Conservation (phyloP, 2,329 filamentous ascomycete genomes). For the Huntiella savannae region DNA sequence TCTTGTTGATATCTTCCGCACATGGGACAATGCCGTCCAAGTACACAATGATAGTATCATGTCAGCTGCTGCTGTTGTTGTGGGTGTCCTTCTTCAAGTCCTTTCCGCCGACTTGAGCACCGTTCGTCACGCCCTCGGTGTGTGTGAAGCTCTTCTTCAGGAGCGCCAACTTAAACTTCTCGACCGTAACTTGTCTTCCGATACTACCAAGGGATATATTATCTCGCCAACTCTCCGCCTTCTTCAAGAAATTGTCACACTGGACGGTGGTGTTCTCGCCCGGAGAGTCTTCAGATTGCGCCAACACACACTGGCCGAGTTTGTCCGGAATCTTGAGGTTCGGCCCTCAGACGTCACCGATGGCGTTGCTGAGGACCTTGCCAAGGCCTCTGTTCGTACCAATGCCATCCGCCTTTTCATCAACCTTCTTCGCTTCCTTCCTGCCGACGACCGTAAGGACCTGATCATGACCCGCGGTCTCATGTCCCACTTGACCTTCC, state of each 20-base stretch:
- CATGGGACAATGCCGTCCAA: conserved; percentile 68
- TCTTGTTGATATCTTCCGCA: conserved; percentile 65
- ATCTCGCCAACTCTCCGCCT: conserved; percentile 77
- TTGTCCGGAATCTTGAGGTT: conserved; percentile 67
- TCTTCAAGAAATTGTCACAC: conserved; percentile 64
- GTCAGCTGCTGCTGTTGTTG: conserved; percentile 59
- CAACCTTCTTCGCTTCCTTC: conserved; percentile 59
- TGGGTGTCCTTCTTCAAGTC: conserved; percentile 65
- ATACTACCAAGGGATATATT: conserved; percentile 68
- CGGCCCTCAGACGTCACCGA: conserved; percentile 31
- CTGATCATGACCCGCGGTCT: conserved; percentile 65
- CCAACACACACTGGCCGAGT: conserved; percentile 58
- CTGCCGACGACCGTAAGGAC: conserved; percentile 59
- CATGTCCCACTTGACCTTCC: conserved; percentile 61
- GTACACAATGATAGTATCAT: conserved; percentile 64
- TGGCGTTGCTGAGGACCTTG: conserved; percentile 35
- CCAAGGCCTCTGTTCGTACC: conserved; percentile 61
- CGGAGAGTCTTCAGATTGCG: conserved; percentile 59
- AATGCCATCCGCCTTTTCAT: conserved; percentile 69
- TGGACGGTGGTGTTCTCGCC: conserved; percentile 71
- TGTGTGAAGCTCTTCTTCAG: conserved; percentile 68
- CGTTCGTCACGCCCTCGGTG: conserved; percentile 51
- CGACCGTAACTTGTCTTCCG: conserved; percentile 57
- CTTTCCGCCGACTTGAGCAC: conserved; percentile 58
- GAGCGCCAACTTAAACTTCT: conserved; percentile 65